These are phyloP conservation scores for Paspalum notatum DNA, from an alignment of 176 grass and related monocot genomes.

Conservation along the genomic window DNA sequence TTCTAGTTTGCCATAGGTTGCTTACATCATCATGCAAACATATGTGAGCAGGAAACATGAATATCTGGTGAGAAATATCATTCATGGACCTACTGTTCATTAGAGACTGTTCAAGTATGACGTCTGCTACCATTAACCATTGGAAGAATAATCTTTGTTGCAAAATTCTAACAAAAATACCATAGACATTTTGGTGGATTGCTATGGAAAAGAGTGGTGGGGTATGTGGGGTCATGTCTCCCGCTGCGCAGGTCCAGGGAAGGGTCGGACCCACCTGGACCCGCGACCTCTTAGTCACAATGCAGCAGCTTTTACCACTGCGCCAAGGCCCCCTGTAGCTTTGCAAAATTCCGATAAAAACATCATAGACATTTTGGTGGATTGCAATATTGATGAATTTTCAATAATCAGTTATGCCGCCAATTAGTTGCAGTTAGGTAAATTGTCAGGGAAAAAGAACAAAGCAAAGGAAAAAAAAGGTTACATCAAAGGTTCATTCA, in stretches of 20 bases:
- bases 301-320: too few relatives aligned
- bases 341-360: too few relatives aligned
- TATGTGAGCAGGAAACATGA: neutral
- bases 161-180: neutral
- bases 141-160: neutral
- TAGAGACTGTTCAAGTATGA: neutral
- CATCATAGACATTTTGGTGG: too few relatives aligned
- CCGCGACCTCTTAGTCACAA: too few relatives aligned
- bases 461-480: neutral
- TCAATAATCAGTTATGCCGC: neutral
- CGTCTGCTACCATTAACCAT: neutral
- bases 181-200: neutral
- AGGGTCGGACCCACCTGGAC: too few relatives aligned
- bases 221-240: too few relatives aligned
- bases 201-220: too few relatives aligned
- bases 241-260: too few relatives aligned
- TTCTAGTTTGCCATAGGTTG: conserved; percentile 38
- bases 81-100: neutral
- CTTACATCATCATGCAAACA: neutral
- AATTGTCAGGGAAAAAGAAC: too few relatives aligned
- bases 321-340: too few relatives aligned
- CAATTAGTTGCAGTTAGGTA: neutral
- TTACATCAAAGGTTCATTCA: neutral
- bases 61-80: conserved; percentile 13
- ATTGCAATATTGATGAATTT: too few relatives aligned